phyloP scores from a whole-genome alignment of 1,284 basidiomycete species.

The Tetrapyrgos nigripes region DNA sequence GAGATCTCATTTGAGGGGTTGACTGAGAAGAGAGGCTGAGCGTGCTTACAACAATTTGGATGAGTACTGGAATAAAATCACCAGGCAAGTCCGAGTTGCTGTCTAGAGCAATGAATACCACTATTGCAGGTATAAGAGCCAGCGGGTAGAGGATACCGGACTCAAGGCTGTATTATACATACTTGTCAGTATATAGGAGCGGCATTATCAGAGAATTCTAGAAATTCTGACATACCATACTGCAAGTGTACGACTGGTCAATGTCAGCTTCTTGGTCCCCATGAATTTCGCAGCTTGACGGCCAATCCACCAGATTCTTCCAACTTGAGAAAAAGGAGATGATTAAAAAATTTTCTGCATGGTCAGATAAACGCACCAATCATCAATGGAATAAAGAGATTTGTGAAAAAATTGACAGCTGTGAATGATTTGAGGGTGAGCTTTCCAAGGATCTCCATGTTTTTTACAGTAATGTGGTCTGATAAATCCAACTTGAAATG shows the following conservation, averaged over 20 bases:
- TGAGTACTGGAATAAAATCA: background rate
- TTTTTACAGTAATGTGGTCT: background rate
- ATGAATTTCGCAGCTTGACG: background rate
- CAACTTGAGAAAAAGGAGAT: background rate
- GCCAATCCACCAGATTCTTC: slow-evolving; percentile 12
- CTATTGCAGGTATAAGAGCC: slow-evolving; percentile 4
- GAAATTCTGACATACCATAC: slow-evolving; percentile 5
- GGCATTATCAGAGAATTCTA: background rate
- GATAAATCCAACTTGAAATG: background rate
- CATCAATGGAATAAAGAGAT: too few species aligned
- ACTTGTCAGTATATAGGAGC: background rate
- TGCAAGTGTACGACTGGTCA: background rate
- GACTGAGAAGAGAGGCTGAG: background rate
- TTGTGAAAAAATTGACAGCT: background rate
- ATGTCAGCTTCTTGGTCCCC: background rate
- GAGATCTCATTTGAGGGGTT: background rate
- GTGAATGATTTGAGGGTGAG: slow-evolving; percentile 8
- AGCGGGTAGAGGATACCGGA: slow-evolving; percentile 10
- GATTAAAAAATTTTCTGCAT: background rate
- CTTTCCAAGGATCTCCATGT: slow-evolving; percentile 7
- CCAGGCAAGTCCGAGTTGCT: too few species aligned
- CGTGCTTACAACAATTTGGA: slow-evolving; percentile 8
- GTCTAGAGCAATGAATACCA: slow-evolving; percentile 5
- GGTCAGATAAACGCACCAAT: background rate
- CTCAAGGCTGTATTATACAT: background rate